Percentiles rank a stretch among this genome's conserved stretches.
phyloP scores from a whole-genome alignment of 768 basidiomycete species.

The Solioccasus polychromus region DNA sequence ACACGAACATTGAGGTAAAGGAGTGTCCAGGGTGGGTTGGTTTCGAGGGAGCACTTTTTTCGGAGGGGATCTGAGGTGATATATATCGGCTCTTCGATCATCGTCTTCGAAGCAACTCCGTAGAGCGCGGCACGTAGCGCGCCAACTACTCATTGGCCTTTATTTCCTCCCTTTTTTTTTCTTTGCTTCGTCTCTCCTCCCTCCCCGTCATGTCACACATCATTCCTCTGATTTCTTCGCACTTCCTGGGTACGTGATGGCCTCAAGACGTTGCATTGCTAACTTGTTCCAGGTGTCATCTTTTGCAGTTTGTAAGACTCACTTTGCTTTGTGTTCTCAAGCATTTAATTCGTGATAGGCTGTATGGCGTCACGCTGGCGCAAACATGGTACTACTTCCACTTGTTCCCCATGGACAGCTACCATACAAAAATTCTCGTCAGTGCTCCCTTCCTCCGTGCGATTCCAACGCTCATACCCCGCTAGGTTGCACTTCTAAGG shows the following conservation, averaged over 20 bases:
- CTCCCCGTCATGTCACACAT: conserved; percentile 13
- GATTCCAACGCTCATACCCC: not conserved
- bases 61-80: conserved; percentile 5
- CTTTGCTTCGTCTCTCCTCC: too few species aligned
- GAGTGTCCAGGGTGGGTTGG: not conserved
- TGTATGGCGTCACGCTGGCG: conserved; percentile 35
- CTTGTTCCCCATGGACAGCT: conserved; percentile 29
- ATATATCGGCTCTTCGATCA: conserved; percentile 24
- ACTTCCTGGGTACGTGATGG: conserved; percentile 23
- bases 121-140: conserved; percentile 27
- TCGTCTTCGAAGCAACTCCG: conserved; percentile 32
- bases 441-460: not conserved
- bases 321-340: not conserved
- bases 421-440: conserved; percentile 32
- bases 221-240: conserved; percentile 26
- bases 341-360: conserved; percentile 16
- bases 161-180: not conserved
- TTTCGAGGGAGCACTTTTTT: not conserved
- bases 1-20: not conserved
- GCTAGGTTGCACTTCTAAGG: conserved; percentile 31
- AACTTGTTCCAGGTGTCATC: conserved; percentile 26
- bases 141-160: conserved; percentile 14
- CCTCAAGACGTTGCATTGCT: not conserved
- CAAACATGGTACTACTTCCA: conserved; percentile 36
- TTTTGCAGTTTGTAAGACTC: conserved; percentile 30